Percentiles rank a stretch among this genome's conserved stretches.
Evolutionary conservation across 768 basidiomycete species (phyloP).

Genomic region (Lactarius indigo): DNA sequence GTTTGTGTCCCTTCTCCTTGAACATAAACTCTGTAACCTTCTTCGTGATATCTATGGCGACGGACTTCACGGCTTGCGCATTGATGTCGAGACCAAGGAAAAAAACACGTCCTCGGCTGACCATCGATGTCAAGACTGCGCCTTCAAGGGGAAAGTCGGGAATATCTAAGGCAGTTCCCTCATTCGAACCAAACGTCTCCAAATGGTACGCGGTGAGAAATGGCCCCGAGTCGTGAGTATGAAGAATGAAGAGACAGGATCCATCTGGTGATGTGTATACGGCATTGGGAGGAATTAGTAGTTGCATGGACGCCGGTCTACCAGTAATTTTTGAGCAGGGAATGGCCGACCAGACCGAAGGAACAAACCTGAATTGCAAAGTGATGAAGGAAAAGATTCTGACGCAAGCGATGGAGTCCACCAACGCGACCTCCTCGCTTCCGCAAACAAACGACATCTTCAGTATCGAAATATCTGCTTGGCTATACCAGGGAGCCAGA

Average conservation of each 20-base stretch:
- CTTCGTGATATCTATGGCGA: conserved; percentile 50
- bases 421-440: conserved; percentile 49
- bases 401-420: conserved; percentile 42
- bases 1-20: conserved; percentile 38
- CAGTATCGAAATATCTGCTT: conserved; percentile 29
- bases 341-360: no score
- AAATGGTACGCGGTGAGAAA: conserved; percentile 47
- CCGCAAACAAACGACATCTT: conserved; percentile 45
- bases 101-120: conserved; percentile 41
- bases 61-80: conserved; percentile 36
- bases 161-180: conserved; percentile 41
- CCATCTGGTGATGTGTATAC: conserved; percentile 52
- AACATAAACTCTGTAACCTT: conserved; percentile 57
- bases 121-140: conserved; percentile 44
- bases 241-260: conserved; percentile 44
- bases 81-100: conserved; percentile 39
- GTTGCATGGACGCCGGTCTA: conserved; percentile 45
- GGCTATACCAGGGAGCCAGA: conserved; percentile 43
- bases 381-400: conserved; percentile 53
- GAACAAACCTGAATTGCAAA: conserved; percentile 49
- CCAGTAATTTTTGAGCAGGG: not conserved
- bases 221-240: conserved; percentile 15
- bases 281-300: conserved; percentile 35
- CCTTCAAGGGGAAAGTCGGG: conserved; percentile 28
- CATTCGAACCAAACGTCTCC: conserved; percentile 50